Evolutionary conservation across 1,284 basidiomycete species (phyloP).

Genomic region (Heterobasidion parviporum): DNA sequence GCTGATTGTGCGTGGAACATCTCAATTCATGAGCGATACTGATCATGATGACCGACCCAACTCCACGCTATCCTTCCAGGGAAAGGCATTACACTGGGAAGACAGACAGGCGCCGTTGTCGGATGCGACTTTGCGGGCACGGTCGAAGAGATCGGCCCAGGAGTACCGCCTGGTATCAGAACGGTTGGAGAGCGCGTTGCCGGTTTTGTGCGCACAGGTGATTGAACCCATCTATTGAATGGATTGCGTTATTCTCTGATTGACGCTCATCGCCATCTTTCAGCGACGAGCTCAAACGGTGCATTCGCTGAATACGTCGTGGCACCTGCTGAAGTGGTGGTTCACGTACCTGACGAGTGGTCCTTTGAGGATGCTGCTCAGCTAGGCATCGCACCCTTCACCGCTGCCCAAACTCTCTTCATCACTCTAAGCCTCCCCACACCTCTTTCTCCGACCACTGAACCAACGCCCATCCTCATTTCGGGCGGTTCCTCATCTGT

Average conservation of each 20-base stretch:
- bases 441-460: constrained; percentile 12
- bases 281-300: constrained; percentile 11
- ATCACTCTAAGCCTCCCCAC: constrained; percentile 15
- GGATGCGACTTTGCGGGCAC: constrained; percentile 15
- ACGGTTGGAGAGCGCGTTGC: constrained; percentile 22
- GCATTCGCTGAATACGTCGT: constrained; percentile 25
- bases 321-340: not conserved
- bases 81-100: not conserved
- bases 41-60: not conserved
- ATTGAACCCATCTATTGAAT: not conserved
- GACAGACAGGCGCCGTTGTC: constrained; percentile 7
- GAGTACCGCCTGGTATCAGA: constrained; percentile 13
- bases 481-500: constrained; percentile 27
- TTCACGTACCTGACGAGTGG: constrained; percentile 15
- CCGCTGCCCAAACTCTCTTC: constrained; percentile 20
- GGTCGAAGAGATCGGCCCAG: constrained; percentile 21
- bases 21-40: not conserved
- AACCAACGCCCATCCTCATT: constrained; percentile 19
- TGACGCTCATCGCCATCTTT: not conserved
- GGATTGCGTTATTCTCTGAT: too few species aligned
- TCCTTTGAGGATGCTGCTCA: constrained; percentile 24
- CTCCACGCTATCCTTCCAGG: not conserved
- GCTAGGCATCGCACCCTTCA: constrained; percentile 21
- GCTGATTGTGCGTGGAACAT: constrained; percentile 4
- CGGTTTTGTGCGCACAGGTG: constrained; percentile 20